phyloP scores from a whole-genome alignment of 2,329 filamentous ascomycete genomes.

The Cryphonectria naterciae region DNA sequence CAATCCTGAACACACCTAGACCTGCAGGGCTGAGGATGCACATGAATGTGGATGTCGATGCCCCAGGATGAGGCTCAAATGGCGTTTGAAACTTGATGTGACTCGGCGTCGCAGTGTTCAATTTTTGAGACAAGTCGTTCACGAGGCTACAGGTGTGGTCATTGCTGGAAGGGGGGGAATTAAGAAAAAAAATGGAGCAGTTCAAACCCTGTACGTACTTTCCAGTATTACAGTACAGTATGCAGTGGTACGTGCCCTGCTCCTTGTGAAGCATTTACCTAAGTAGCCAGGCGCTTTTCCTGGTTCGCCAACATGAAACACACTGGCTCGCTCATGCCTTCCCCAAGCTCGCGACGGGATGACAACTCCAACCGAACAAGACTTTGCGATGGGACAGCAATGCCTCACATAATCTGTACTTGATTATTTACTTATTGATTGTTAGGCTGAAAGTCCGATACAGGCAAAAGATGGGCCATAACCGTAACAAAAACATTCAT shows the following conservation, averaged over 20 bases:
- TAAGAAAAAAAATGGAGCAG: background rate
- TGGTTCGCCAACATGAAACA: conserved; percentile 8
- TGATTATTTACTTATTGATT: too few species aligned
- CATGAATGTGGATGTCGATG: background rate
- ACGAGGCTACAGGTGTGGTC: background rate
- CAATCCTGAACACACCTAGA: conserved; percentile 6
- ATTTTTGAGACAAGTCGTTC: conserved; percentile 2
- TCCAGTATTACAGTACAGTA: background rate
- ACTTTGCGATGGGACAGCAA: background rate
- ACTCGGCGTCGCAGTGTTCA: conserved; percentile 10
- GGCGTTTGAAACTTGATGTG: conserved; percentile 23
- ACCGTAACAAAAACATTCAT: background rate
- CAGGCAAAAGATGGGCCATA: background rate
- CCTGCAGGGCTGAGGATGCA: conserved; percentile 1
- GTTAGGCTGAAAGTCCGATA: background rate
- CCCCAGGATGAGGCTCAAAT: background rate
- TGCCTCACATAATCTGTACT: background rate
- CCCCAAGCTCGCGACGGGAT: background rate
- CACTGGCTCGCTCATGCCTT: background rate
- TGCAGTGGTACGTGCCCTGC: background rate
- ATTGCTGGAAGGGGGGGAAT: background rate
- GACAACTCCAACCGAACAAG: background rate
- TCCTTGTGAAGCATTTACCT: background rate
- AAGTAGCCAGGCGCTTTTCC: background rate
- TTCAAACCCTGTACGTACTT: background rate